A percentile compares a stretch with the other conserved stretches of the same genome.
These are phyloP conservation scores for Combretum micranthum DNA, from an alignment of 345 rosid species.

Conservation along the genomic window DNA sequence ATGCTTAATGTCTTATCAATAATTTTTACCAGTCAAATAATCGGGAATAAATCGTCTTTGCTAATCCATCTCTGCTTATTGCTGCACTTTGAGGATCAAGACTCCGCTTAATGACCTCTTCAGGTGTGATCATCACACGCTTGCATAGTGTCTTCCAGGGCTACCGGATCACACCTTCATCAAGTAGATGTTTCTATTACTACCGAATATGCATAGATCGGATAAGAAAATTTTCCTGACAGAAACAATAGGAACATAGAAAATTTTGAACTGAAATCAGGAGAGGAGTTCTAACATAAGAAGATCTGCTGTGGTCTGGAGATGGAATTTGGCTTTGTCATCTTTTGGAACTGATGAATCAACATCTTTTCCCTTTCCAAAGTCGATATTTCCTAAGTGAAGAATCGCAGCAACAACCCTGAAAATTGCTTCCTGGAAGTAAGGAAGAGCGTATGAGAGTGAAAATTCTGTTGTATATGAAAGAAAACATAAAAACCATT, in stretches of 20 bases:
- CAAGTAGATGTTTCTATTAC: background rate
- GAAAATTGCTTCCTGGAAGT: conserved; percentile 77
- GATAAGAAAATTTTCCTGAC: background rate
- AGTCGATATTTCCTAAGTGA: conserved; percentile 79
- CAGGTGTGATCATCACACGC: conserved; percentile 96
- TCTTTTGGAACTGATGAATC: conserved; percentile 89
- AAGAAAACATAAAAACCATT: background rate
- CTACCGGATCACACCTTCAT: conserved; percentile 68
- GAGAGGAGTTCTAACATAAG: conserved; percentile 47
- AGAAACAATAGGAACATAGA: background rate
- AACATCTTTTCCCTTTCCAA: conserved; percentile 71
- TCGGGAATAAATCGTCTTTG: conserved; percentile 85
- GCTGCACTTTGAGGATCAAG: conserved; percentile 86
- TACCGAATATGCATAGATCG: background rate
- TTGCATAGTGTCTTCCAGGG: conserved; percentile 87
- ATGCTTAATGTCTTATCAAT: background rate
- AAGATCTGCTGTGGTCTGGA: conserved; percentile 71
- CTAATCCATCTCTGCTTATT: conserved; percentile 82
- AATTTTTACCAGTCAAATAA: conserved; percentile 75
- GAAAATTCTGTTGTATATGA: no score
- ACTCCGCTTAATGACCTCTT: conserved; percentile 88
- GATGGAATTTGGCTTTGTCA: conserved; percentile 72
- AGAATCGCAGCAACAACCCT: conserved; percentile 91
- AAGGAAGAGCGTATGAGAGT: background rate
- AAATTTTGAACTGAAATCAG: background rate